These are phyloP conservation scores for Pseudohyphozyma bogoriensis DNA, from an alignment of 768 basidiomycete species.

Conservation along the genomic window DNA sequence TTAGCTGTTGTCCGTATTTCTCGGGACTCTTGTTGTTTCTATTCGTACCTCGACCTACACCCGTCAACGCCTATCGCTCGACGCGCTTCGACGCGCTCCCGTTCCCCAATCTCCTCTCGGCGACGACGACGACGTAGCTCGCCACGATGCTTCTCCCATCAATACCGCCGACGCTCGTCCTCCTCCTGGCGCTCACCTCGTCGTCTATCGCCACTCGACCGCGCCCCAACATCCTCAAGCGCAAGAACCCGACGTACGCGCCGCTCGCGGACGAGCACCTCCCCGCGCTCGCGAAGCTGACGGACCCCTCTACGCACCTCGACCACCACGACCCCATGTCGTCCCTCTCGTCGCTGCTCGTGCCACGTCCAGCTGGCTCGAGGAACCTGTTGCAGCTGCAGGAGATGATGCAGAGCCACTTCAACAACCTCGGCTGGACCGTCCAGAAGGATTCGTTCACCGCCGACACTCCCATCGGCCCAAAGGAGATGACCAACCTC, in stretches of 20 bases:
- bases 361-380: conserved; percentile 66
- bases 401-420: conserved; percentile 9
- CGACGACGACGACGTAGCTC: too few relatives aligned
- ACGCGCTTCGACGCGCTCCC: too few relatives aligned
- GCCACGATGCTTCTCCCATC: background rate
- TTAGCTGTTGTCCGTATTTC: too few relatives aligned
- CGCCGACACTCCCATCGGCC: conserved; percentile 68
- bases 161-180: too few relatives aligned
- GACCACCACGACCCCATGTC: conserved; percentile 57
- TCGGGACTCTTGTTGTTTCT: too few relatives aligned
- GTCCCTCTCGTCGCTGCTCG: conserved; percentile 71
- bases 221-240: conserved; percentile 22
- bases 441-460: conserved; percentile 75
- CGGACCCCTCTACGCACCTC: conserved; percentile 54
- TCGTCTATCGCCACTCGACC: conserved; percentile 2
- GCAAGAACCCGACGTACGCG: conserved; percentile 21
- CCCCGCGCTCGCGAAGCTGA: conserved; percentile 46
- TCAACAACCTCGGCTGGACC: conserved; percentile 21
- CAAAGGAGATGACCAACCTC: conserved; percentile 71
- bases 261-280: conserved; percentile 8
- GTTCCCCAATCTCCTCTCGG: too few relatives aligned
- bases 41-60: too few relatives aligned
- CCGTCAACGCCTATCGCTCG: too few relatives aligned
- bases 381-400: conserved; percentile 19
- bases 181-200: background rate